phyloP scores from a whole-genome alignment of 179 eudicot genomes.

The Amaranthus tricolor region DNA sequence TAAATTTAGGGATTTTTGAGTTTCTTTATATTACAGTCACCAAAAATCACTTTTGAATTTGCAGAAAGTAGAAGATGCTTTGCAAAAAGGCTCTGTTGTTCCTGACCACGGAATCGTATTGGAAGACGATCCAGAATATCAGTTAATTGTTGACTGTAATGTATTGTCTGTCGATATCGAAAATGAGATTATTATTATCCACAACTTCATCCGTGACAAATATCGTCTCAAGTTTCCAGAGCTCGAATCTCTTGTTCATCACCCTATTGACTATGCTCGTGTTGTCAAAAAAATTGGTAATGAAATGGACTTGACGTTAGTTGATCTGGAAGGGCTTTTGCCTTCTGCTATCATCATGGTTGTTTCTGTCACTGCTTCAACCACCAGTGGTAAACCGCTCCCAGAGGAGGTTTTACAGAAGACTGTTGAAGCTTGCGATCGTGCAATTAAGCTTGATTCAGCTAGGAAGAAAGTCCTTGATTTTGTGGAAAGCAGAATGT shows the following conservation, averaged over 20 bases:
- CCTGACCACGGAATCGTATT: conserved; percentile 64
- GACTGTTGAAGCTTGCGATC: conserved; percentile 89
- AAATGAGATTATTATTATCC: conserved; percentile 81
- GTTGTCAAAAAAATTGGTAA: conserved; percentile 91
- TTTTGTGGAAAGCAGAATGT: conserved; percentile 95
- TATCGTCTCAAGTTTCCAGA: conserved; percentile 91
- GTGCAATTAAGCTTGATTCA: conserved; percentile 84
- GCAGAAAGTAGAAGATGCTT: conserved; percentile 94
- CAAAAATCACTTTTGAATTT: conserved; percentile 10
- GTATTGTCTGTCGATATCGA: conserved; percentile 88
- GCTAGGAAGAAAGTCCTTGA: conserved; percentile 91
- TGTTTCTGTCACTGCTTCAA: conserved; percentile 94
- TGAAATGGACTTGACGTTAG: conserved; percentile 86
- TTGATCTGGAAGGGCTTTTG: conserved; percentile 85
- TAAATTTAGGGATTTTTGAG: not conserved
- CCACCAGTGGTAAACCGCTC: conserved; percentile 93
- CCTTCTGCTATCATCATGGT: conserved; percentile 97
- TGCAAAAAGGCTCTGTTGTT: conserved; percentile 57
- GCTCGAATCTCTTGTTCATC: conserved; percentile 95
- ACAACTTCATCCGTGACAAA: conserved; percentile 90
- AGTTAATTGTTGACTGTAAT: conserved; percentile 86
- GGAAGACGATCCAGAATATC: conserved; percentile 96
- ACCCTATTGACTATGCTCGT: conserved; percentile 94
- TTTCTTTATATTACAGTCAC: not conserved
- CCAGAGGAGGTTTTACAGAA: conserved; percentile 77